Evolutionary conservation across 495 filamentous ascomycete species (phyloP), one percentile per base, ranked within the genome.

Genomic region (Neurospora discreta): DNA sequence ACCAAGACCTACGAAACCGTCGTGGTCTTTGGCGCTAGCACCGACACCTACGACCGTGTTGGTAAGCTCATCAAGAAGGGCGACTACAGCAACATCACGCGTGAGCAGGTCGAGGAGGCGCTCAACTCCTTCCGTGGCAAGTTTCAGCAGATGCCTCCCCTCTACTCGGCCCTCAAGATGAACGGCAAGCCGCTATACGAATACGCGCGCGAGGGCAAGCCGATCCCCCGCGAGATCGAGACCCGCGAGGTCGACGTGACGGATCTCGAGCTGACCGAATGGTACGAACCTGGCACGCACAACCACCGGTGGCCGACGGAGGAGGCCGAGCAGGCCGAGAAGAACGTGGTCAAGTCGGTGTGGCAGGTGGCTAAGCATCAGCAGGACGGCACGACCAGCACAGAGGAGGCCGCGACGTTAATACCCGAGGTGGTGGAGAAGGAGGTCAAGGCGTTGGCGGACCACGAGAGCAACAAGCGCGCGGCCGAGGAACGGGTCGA

Each of bases 131-230:
- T 97, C 81, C 86, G 91, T 39, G 96, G 96, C 11, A 90, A 92
- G 77, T 92, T 93, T 75, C 91, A 92, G 87, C 96, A 99, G 85
- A 88, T 90, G 74, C 96, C 96, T 42, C 95, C 95, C 30, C 88
- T 99, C 30, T 90, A 92, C 79, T 97, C 93, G n/a, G 95, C 96
- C 36, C 84, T 98, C 44, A 91, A 91, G 78, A 90, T 98, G 74
- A 83, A 97, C 70, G 95, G 95, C 3, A 98, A 97, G 83, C 89
- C 89, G 39, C 84, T 97, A 39, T 99, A 98, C 76, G 94, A 99
- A 83, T 98, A 98, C 82, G 96, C 96, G 38, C 84, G 96, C 16
- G 92, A 92, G 78, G 96, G 96, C 2, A 92, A 91, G 77, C 86
- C 90, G 69, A 88, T 94, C 9, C 95, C 95, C 3, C 83, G 89